Base-by-base conservation (phyloP, 768 basidiomycete genomes). In the Cystofilobasidium macerans region DNA sequence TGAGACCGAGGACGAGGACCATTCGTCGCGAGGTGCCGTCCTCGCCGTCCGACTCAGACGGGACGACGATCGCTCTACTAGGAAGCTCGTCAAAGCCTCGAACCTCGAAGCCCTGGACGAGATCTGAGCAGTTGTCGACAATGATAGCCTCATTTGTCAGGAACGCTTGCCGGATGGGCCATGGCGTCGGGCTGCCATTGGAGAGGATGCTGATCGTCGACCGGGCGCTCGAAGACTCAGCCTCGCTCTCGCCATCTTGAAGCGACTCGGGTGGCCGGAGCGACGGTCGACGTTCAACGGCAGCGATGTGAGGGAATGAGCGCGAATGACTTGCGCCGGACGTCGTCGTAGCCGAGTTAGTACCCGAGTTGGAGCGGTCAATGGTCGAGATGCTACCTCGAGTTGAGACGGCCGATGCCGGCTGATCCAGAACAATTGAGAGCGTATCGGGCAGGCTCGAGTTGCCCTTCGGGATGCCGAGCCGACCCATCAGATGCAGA, bases 1-100 rank as follows among this genome's bases (percentile, higher is more conserved):
- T 75, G 30, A 75, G 54, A 0, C 73, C 74, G n/a, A 74, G 26
- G 51, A 75, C 66, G n/a, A 74, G 64, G 3, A 74, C 69, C 12
- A 57, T 24, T 11, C 56, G 53, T 7, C 42, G 48, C 9, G 60
- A 33, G n/a, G 13, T 45, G 7, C 54, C 24, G 24, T 59, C 64
- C 40, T 65, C 64, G 22, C 35, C 43, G 13, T 42, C 42, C 42
- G 42, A 7, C 18, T 65, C 64, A 32, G 45, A 43, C 14, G 67
- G 56, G 22, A 68, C 63, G 35, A 68, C 61, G 30, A 68, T 35
- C 11, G 67, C 67, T n/a, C 18, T 47, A 24, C 33, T 38, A 1
- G 67, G 61, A 14, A 62, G 45, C 61, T 68, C 67, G 33, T 57
- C 67, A 53, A 53, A 68, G 11, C 35, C 24, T 13, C 67, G 26